Evolutionary conservation across 116 monocot species (phyloP).

Genomic region (Posidonia oceanica): DNA sequence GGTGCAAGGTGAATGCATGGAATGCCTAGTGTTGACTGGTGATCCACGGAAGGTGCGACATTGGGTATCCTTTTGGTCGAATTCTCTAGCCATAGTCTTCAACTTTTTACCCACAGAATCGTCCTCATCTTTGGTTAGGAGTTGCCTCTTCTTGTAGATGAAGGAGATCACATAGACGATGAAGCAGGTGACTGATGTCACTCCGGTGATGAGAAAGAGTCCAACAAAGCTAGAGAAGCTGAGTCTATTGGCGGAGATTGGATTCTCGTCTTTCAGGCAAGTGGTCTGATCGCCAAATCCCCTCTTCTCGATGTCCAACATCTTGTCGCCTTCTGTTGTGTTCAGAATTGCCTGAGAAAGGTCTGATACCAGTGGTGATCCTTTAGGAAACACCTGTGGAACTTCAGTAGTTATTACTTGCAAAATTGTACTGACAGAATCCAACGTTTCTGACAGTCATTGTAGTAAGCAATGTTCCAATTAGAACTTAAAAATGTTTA

Average conservation of each 20-base stretch:
- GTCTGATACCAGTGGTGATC: constrained; percentile 36
- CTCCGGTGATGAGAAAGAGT: constrained; percentile 37
- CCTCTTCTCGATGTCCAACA: constrained; percentile 21
- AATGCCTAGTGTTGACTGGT: not conserved
- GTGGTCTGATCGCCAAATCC: constrained; percentile 13
- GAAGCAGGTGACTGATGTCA: constrained; percentile 7
- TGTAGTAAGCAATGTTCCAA: too few species aligned
- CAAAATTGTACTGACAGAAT: too few species aligned
- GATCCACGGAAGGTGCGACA: not conserved
- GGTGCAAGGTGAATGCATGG: constrained; percentile 1
- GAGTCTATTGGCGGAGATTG: constrained; percentile 20
- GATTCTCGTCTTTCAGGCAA: constrained; percentile 1
- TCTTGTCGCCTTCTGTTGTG: constrained; percentile 22
- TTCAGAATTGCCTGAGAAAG: constrained; percentile 43
- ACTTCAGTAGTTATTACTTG: too few species aligned
- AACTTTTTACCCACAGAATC: not conserved
- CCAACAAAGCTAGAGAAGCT: constrained; percentile 32
- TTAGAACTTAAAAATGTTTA: too few species aligned
- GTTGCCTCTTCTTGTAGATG: constrained; percentile 3
- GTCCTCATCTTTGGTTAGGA: not conserved
- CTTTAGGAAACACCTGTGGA: constrained; percentile 40
- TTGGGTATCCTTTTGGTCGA: constrained; percentile 3
- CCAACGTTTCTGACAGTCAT: not conserved
- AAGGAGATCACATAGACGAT: constrained; percentile 9
- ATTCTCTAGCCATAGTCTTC: not conserved